A percentile compares a stretch with the other conserved stretches of the same genome.
phyloP scores from a whole-genome alignment of 1,284 basidiomycete species.

The Xanthoconium separans region DNA sequence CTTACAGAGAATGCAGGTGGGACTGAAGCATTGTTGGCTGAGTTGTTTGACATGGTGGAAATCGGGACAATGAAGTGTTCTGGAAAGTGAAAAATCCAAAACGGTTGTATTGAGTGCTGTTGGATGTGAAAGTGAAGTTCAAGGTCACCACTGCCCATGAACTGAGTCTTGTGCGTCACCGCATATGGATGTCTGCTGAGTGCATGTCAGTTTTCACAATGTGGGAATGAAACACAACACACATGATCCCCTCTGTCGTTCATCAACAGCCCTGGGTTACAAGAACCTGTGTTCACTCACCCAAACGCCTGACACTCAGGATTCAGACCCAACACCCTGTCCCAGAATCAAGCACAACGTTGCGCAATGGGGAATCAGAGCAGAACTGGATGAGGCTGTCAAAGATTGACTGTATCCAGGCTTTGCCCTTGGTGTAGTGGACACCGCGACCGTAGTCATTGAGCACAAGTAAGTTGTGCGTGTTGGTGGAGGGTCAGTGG shows the following conservation, averaged over 20 bases:
- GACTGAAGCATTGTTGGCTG: conserved; percentile 68
- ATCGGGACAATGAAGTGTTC: conserved; percentile 62
- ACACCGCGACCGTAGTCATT: conserved; percentile 48
- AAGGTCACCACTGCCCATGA: conserved; percentile 75
- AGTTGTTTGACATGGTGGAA: conserved; percentile 58
- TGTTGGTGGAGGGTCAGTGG: conserved; percentile 45
- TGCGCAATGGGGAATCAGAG: conserved; percentile 25
- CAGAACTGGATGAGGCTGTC: conserved; percentile 33
- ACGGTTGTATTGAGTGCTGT: conserved; percentile 70
- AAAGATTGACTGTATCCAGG: conserved; percentile 44
- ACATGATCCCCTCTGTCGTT: too few relatives aligned
- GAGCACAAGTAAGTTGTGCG: conserved; percentile 44
- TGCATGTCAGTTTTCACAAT: too few relatives aligned
- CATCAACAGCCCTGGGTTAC: conserved; percentile 34
- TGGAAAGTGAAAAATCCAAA: conserved; percentile 58
- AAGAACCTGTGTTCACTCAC: conserved; percentile 41
- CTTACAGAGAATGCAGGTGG: conserved; percentile 70
- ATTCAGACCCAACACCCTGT: conserved; percentile 39
- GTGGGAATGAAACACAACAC: too few relatives aligned
- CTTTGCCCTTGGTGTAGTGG: conserved; percentile 38
- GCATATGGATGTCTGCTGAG: too few relatives aligned
- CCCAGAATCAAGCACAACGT: conserved; percentile 48
- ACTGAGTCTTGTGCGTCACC: conserved; percentile 39
- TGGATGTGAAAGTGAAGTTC: conserved; percentile 76
- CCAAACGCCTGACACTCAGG: conserved; percentile 50